Evolutionary conservation across 2,329 filamentous ascomycete genomes (phyloP).

Genomic region (Plenodomus lindquistii): DNA sequence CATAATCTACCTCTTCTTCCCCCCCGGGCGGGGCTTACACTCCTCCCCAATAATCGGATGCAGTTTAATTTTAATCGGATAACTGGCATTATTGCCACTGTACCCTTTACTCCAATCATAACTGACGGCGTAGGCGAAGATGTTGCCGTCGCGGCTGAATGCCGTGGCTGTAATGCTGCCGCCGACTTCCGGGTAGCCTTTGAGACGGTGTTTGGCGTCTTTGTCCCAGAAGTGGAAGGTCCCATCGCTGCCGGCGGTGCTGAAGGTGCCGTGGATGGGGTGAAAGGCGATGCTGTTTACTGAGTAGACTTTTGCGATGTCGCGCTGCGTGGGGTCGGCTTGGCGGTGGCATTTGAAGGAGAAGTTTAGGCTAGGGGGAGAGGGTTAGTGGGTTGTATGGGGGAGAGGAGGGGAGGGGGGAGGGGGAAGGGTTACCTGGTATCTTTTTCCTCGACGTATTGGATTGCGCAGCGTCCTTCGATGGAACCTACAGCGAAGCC

Average conservation of each 20-base stretch:
- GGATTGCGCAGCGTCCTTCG: constrained; percentile 95
- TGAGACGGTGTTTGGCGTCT: constrained; percentile 57
- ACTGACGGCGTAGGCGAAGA: constrained; percentile 70
- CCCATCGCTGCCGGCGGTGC: constrained; percentile 90
- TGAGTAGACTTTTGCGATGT: constrained; percentile 85
- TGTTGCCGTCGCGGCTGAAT: constrained; percentile 82
- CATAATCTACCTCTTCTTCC: constrained; percentile 49
- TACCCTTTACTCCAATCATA: constrained; percentile 99
- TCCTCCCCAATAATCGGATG: constrained; percentile 54
- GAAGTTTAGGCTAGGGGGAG: constrained; percentile 72
- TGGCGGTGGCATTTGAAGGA: constrained; percentile 99
- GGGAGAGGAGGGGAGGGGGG: not conserved
- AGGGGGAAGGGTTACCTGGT: constrained; percentile 52
- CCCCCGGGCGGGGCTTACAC: constrained; percentile 55
- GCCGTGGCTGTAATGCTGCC: constrained; percentile 87
- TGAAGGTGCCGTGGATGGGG: constrained; percentile 95
- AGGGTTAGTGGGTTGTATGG: constrained; percentile 16
- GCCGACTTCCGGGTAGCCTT: constrained; percentile 66
- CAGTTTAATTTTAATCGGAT: constrained; percentile 56
- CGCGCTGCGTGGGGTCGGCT: constrained; percentile 62
- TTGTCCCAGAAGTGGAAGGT: constrained; percentile 96
- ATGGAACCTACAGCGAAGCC: constrained; percentile 97
- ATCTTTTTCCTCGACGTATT: constrained; percentile 98
- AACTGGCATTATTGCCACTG: constrained; percentile 71
- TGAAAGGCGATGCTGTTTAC: constrained; percentile 99